A percentile compares a stretch with the other conserved stretches of the same genome.
phyloP scores from a whole-genome alignment of 208 protist species.

The Trypanosoma congolense region DNA sequence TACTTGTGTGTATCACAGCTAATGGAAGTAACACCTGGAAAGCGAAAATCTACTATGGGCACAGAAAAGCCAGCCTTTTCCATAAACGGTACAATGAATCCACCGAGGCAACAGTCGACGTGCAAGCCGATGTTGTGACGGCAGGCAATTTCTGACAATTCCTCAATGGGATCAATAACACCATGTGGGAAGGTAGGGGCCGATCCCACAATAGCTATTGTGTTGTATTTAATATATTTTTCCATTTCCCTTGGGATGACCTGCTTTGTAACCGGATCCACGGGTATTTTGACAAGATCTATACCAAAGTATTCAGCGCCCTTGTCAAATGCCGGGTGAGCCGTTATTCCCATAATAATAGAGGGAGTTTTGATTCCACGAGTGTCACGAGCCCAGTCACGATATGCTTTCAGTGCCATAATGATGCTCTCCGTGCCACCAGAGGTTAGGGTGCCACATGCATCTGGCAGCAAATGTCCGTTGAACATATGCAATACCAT shows the following conservation, averaged over 20 bases:
- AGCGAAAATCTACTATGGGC: slow-evolving; percentile 93
- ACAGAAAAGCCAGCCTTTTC: slow-evolving; percentile 82
- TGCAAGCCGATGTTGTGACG: slow-evolving; percentile 93
- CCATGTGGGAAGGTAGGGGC: slow-evolving; percentile 96
- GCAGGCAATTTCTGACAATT: slow-evolving; percentile 86
- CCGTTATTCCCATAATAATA: slow-evolving; percentile 89
- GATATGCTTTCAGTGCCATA: slow-evolving; percentile 96
- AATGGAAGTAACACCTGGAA: slow-evolving; percentile 97
- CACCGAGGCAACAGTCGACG: slow-evolving; percentile 98
- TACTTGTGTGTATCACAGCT: slow-evolving; percentile 99
- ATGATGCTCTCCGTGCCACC: slow-evolving; percentile 97
- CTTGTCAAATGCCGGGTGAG: slow-evolving; percentile 98
- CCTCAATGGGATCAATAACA: slow-evolving; percentile 87
- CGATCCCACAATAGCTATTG: slow-evolving; percentile 92
- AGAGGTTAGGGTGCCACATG: slow-evolving; percentile 94
- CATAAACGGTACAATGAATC: slow-evolving; percentile 97
- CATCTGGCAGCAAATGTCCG: slow-evolving; percentile 73
- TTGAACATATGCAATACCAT: slow-evolving; percentile 96
- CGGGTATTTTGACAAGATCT: slow-evolving; percentile 89
- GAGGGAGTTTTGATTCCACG: slow-evolving; percentile 88
- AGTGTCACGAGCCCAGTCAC: slow-evolving; percentile 81
- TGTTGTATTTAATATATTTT: slow-evolving; percentile 93
- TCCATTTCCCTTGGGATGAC: slow-evolving; percentile 79
- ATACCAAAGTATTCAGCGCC: slow-evolving; percentile 95
- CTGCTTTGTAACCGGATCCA: slow-evolving; percentile 68